phyloP scores from a whole-genome alignment of 1,284 basidiomycete genomes.

The Rhodotorula sp. region DNA sequence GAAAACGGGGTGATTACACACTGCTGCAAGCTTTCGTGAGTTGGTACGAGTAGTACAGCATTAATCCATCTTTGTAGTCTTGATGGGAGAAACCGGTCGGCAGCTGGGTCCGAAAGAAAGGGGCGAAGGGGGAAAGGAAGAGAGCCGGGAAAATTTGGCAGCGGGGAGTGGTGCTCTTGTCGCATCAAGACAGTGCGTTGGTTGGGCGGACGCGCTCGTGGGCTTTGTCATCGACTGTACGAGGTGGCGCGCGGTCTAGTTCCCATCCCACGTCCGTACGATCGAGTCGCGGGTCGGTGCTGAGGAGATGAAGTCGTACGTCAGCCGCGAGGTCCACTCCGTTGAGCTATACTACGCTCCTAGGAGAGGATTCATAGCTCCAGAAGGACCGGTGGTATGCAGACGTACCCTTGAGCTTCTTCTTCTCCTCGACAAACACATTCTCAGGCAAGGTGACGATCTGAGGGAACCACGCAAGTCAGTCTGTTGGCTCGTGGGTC shows the following conservation, averaged over 20 bases:
- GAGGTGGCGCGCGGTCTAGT: background rate
- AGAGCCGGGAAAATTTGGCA: background rate
- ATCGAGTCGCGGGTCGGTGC: conserved; percentile 65
- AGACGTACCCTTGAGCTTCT: conserved; percentile 65
- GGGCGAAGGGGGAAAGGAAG: background rate
- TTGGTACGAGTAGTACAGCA: too few species aligned
- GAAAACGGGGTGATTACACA: too few species aligned
- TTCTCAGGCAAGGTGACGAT: conserved; percentile 91
- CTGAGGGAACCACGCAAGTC: conserved; percentile 9
- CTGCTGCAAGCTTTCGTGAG: too few species aligned
- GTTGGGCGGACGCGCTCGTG: too few species aligned
- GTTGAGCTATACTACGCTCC: too few species aligned
- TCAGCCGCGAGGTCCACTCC: background rate
- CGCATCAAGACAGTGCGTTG: too few species aligned
- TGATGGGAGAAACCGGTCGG: too few species aligned
- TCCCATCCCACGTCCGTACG: conserved; percentile 27
- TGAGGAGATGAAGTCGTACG: conserved; percentile 50
- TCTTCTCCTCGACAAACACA: conserved; percentile 91
- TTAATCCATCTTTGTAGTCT: too few species aligned
- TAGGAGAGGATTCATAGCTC: too few species aligned
- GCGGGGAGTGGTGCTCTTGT: background rate
- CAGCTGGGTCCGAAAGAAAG: too few species aligned
- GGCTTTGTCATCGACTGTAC: background rate
- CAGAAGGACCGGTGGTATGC: background rate
- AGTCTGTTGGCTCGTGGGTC: background rate